Evolutionary conservation across 768 basidiomycete species (phyloP), one percentile per base, ranked within the genome.

Genomic region (Tubosaeta sp.): DNA sequence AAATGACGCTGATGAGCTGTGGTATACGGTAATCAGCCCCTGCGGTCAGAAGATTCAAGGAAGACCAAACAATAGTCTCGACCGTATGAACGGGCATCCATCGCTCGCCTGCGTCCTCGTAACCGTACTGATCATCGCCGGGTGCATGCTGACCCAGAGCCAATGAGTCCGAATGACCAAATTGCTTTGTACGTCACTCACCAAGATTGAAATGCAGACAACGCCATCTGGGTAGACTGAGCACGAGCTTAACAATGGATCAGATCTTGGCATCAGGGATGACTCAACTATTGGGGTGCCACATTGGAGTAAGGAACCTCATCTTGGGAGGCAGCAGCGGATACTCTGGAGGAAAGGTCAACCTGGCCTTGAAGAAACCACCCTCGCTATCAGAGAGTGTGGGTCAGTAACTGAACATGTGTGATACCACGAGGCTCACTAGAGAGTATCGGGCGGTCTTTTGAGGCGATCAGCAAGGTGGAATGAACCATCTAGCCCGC

Each of bases 61-160:
- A 25, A 14, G 8, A 18, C 69, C 78, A 66, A 59, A 97, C 95
- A 57, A 99, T 98, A 6, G 93, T 92, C 74, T 98, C 94, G 30
- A 97, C 87, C 1, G 90, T 89, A 67, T 99, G 96, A 41, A 99
- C 93, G 4, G 96, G 96, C 76, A 94, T 75, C 96, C 96, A 99
- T 55, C 96, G 75, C 73, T 99, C 96, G 39, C 91, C 87, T 2
- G 96, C 93, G 61, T 94, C 91, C 68, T 99, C 96, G 62, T 95
- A 97, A 11, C 95, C 89, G 60, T 89, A 97, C 67, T 97, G 90
- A 70, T 99, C 95, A 34, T 94, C 91, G 29, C 94, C 95, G 0
- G 95, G 95, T 31, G 90, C 83, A 63, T 98, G 95, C 92, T 96
- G 58, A 29, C 39, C 21, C 35, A 6, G 48, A 57, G 27, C 29